Percentiles rank a stretch among this genome's conserved stretches.
These are phyloP conservation scores for Coprinopsis strossmayeri DNA, from an alignment of 768 basidiomycete species.

Conservation along the genomic window DNA sequence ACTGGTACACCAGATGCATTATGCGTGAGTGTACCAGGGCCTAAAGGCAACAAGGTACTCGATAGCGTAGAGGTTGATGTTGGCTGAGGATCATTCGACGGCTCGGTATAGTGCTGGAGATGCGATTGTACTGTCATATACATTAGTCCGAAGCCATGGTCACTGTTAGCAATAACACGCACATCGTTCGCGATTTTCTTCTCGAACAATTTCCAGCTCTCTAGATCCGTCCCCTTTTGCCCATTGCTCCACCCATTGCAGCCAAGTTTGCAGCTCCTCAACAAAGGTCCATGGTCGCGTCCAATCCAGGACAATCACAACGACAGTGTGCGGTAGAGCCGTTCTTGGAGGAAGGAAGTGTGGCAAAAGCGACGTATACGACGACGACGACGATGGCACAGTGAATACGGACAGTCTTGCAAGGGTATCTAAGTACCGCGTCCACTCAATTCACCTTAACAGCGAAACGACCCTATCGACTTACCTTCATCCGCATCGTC, in stretches of 20 bases:
- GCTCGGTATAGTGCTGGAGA: conserved; percentile 87
- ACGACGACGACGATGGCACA: conserved; percentile 72
- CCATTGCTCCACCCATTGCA: conserved; percentile 83
- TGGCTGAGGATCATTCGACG: conserved; percentile 60
- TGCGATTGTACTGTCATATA: conserved; percentile 67
- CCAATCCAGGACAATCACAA: conserved; percentile 91
- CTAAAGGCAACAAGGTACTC: conserved; percentile 73
- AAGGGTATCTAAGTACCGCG: conserved; percentile 57
- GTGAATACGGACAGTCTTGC: conserved; percentile 88
- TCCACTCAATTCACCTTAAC: not conserved
- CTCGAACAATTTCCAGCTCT: conserved; percentile 67
- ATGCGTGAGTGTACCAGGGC: conserved; percentile 79
- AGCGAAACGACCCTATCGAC: conserved; percentile 18
- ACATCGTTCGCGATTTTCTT: conserved; percentile 83
- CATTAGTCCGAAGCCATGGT: conserved; percentile 4
- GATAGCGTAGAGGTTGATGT: conserved; percentile 53
- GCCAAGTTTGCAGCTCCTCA: conserved; percentile 78
- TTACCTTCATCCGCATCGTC: conserved; percentile 94
- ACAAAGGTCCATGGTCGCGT: conserved; percentile 90
- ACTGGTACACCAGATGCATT: conserved; percentile 85
- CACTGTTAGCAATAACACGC: conserved; percentile 24
- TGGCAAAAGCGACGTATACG: conserved; percentile 68
- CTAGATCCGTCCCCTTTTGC: conserved; percentile 60
- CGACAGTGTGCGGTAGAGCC: conserved; percentile 62
- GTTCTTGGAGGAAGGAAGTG: conserved; percentile 71